These are phyloP conservation scores for Vigna mungo DNA, from an alignment of 306 rosid species.

Conservation along the genomic window DNA sequence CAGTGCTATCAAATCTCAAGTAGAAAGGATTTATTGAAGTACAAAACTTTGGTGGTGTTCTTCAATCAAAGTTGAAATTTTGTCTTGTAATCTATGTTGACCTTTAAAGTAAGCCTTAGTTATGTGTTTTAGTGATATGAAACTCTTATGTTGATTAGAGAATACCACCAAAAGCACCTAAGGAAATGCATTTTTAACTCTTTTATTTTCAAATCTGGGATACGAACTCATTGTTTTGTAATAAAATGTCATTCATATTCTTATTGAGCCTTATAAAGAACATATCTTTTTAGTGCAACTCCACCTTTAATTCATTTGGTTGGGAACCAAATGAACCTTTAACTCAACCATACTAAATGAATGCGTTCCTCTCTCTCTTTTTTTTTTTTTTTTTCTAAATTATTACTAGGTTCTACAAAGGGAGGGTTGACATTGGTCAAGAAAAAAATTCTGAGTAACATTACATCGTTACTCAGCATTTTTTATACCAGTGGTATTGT, in stretches of 20 bases:
- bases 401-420: background rate
- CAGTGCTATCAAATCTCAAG: background rate
- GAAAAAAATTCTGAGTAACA: background rate
- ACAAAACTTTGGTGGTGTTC: background rate
- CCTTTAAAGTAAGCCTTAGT: background rate
- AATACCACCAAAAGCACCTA: background rate
- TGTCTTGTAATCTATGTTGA: background rate
- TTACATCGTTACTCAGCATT: background rate
- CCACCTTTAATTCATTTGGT: constrained; percentile 38
- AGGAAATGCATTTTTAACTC: background rate
- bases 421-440: constrained; percentile 11
- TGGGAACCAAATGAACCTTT: constrained; percentile 9
- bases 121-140: background rate
- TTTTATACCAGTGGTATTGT: background rate
- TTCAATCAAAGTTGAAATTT: background rate
- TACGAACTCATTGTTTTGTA: background rate
- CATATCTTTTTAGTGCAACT: constrained; percentile 3
- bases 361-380: background rate
- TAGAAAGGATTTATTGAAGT: background rate
- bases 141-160: background rate
- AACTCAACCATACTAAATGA: background rate
- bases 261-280: background rate
- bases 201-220: background rate
- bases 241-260: constrained; percentile 12
- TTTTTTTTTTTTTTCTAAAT: background rate